Evolutionary conservation across 2,329 filamentous ascomycete species (phyloP).

Genomic region (Nothopassalora personata): DNA sequence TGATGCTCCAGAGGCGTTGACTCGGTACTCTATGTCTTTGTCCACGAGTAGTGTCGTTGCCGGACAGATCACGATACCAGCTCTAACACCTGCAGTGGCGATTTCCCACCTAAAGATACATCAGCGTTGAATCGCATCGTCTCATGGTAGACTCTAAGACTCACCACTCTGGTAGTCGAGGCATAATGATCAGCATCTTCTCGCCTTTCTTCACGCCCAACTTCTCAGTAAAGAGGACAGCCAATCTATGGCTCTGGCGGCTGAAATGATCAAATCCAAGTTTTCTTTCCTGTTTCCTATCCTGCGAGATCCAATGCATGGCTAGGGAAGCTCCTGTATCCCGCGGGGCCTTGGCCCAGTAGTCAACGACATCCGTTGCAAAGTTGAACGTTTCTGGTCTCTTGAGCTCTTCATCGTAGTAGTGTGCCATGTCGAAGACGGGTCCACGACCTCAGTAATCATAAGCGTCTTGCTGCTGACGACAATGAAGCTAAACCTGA

Average conservation of each 20-base stretch:
- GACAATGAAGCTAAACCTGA: neutral
- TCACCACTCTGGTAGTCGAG: slow-evolving; percentile 34
- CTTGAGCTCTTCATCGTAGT: slow-evolving; percentile 20
- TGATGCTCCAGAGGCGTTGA: slow-evolving; percentile 31
- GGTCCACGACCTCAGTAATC: neutral
- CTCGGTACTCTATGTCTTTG: slow-evolving; percentile 38
- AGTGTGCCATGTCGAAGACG: slow-evolving; percentile 23
- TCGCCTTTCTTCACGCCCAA: slow-evolving; percentile 33
- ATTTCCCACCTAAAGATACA: slow-evolving; percentile 35
- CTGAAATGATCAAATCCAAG: slow-evolving; percentile 36
- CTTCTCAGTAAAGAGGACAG: slow-evolving; percentile 30
- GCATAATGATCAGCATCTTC: slow-evolving; percentile 35
- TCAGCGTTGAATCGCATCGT: slow-evolving; percentile 1
- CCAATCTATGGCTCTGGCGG: slow-evolving; percentile 34
- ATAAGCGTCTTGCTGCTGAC: slow-evolving; percentile 1
- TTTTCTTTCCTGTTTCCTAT: slow-evolving; percentile 25
- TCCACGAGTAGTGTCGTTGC: slow-evolving; percentile 36
- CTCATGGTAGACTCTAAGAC: neutral
- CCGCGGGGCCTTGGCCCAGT: slow-evolving; percentile 32
- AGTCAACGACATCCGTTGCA: slow-evolving; percentile 38
- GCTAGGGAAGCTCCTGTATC: slow-evolving; percentile 26
- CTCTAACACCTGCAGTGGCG: slow-evolving; percentile 34
- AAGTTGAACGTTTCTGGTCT: slow-evolving; percentile 36
- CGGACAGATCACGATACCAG: slow-evolving; percentile 36
- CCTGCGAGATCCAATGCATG: slow-evolving; percentile 37